Evolutionary conservation across 192 early-diverging fungal species (phyloP).

Genomic region (Pilaira anomala): DNA sequence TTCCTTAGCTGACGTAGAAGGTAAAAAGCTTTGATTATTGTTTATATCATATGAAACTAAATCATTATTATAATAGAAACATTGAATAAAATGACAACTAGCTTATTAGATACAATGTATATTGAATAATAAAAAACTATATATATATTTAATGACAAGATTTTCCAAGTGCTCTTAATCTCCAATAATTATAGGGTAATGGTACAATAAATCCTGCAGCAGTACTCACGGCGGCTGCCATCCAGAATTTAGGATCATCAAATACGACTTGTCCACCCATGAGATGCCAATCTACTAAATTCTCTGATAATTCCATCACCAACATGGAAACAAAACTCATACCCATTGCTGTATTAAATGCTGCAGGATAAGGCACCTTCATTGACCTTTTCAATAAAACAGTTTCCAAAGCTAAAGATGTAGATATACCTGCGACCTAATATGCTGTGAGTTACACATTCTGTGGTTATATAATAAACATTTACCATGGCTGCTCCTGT

Average conservation of each 20-base stretch:
- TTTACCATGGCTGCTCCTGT: conserved; percentile 45
- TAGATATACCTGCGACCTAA: conserved; percentile 44
- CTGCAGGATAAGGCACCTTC: conserved; percentile 20
- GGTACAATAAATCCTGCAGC: conserved; percentile 47
- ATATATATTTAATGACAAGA: conserved; percentile 44
- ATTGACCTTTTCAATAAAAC: conserved; percentile 39
- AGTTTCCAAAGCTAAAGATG: conserved; percentile 50
- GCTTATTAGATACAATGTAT: conserved; percentile 23
- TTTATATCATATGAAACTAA: not conserved
- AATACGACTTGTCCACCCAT: conserved; percentile 48
- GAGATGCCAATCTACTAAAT: conserved; percentile 50
- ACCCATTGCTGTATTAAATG: conserved; percentile 55
- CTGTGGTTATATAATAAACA: not conserved
- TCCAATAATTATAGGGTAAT: conserved; percentile 57
- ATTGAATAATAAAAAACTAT: conserved; percentile 13
- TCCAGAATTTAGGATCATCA: conserved; percentile 45
- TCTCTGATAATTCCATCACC: conserved; percentile 54
- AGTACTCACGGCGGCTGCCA: conserved; percentile 35
- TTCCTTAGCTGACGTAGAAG: conserved; percentile 52
- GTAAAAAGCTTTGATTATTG: conserved; percentile 20
- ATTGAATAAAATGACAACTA: conserved; percentile 19
- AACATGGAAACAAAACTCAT: conserved; percentile 57
- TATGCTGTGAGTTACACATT: not conserved
- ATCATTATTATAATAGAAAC: conserved; percentile 18
- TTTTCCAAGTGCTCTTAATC: conserved; percentile 46